A percentile compares a stretch with the other conserved stretches of the same genome.
phyloP scores from a whole-genome alignment of 352 stramenopile genomes.

The Pythium rhizo-oryzae region DNA sequence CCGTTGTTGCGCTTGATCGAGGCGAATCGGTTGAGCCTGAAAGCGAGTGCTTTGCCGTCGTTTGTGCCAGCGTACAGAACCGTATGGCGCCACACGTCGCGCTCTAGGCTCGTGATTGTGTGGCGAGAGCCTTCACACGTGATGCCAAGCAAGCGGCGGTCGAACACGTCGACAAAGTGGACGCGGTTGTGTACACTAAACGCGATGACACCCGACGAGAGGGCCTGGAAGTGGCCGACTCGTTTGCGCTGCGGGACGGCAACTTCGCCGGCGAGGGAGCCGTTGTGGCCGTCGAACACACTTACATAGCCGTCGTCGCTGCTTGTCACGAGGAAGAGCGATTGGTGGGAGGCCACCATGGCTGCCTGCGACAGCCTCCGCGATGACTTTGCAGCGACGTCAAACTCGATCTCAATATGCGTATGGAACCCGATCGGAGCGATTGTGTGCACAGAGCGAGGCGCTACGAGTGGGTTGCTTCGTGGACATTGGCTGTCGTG shows the following conservation, averaged over 20 bases:
- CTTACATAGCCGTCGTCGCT: slow-evolving; percentile 4
- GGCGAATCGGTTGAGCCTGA: slow-evolving; percentile 33
- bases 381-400: neutral
- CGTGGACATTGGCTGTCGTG: neutral
- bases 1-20: slow-evolving; percentile 26
- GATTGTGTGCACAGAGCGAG: neutral
- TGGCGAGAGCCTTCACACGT: slow-evolving; percentile 32
- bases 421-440: slow-evolving; percentile 14
- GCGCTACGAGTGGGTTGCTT: neutral
- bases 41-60: slow-evolving; percentile 33
- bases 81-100: slow-evolving; percentile 35
- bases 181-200: slow-evolving; percentile 30
- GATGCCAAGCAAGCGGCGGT: slow-evolving; percentile 26
- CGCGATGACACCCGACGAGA: slow-evolving; percentile 34
- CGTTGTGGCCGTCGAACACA: slow-evolving; percentile 26
- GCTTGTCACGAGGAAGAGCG: slow-evolving; percentile 16
- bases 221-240: slow-evolving; percentile 27
- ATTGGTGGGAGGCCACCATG: slow-evolving; percentile 17
- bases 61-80: slow-evolving; percentile 36
- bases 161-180: slow-evolving; percentile 32
- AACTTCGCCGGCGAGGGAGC: slow-evolving; percentile 13
- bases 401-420: slow-evolving; percentile 28
- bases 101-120: slow-evolving; percentile 37
- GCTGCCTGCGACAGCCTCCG: neutral
- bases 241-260: neutral